Base-by-base conservation (phyloP, 2,329 filamentous ascomycete genomes). In the Cephalotrichum gorgonifer region DNA sequence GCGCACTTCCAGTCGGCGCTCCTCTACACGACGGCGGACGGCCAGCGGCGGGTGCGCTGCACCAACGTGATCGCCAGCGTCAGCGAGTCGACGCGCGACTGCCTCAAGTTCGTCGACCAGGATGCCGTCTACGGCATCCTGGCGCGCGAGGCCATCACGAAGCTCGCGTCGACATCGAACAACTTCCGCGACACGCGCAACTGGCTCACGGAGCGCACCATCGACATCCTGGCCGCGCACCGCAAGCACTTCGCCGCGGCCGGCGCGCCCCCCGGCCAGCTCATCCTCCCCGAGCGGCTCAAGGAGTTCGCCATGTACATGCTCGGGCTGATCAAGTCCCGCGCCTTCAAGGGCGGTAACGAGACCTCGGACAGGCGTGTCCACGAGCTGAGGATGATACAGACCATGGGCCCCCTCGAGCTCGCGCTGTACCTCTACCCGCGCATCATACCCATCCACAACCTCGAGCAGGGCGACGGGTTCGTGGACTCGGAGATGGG, bases 281-380 rank as follows among this genome's bases (percentile, higher is more conserved):
- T 98, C 27, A 89, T 98, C 27, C 81, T 98, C 67, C 93, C 93
- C 0, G 93, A 98, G 68, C 87, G 91, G 56, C 77, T 98, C 27
- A 97, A 97, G 63, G 93, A 98, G 63, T 90, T 95, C 58, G 83
- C 86, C 59, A 97, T 98, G 89, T 97, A 93, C 65, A 87, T 94
- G 68, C 81, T 98, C 9, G 85, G 86, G 44, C 71, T 97, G 54
- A 70, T 95, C 62, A 98, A 98, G 66, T 90, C 81, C 50, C 82
- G 93, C 51, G 90, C 91, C 3, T 89, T 97, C 71, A 97, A 97
- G 71, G 86, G 87, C 47, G 91, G 91, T 51, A 83, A 85, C 55
- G 93, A 98, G 66, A 86, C 88, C 31, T 88, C 87, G 9, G 93
- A 98, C 65, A 83, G 93, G 53, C 79, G 93, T 54, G 85, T 94